A percentile compares a stretch with the other conserved stretches of the same genome.
Conservation (phyloP, 257 asterid genomes). For the Catharanthus roseus region DNA sequence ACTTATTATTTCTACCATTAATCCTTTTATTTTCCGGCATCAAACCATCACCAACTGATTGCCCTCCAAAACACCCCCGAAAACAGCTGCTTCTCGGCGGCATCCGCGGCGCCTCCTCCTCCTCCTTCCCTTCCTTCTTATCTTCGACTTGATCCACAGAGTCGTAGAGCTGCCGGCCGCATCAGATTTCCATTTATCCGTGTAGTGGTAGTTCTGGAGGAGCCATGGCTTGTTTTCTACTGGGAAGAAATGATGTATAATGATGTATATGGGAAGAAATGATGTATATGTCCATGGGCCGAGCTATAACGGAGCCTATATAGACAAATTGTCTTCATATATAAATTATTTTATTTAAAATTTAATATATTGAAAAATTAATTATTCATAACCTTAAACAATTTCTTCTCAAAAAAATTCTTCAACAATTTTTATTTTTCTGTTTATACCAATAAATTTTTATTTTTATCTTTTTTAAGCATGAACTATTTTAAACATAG, state of each 20-base stretch:
- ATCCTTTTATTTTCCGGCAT: constrained; percentile 1
- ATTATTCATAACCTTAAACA: too few species aligned
- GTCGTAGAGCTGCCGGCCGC: neutral
- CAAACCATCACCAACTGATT: neutral
- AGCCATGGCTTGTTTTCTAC: neutral
- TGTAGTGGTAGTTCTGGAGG: neutral
- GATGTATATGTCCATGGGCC: too few species aligned
- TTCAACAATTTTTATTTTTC: too few species aligned
- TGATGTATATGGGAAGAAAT: neutral
- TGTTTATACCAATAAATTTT: too few species aligned
- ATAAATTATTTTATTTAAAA: too few species aligned
- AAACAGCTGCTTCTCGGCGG: neutral
- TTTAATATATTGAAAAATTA: too few species aligned
- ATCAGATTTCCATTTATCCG: neutral
- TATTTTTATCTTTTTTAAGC: too few species aligned
- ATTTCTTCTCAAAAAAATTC: too few species aligned
- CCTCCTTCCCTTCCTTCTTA: neutral
- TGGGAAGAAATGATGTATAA: neutral
- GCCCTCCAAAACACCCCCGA: neutral
- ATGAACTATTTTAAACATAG: too few species aligned
- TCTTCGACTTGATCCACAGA: constrained; percentile 1
- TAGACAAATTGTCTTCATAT: too few species aligned
- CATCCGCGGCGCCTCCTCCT: neutral
- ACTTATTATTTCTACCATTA: neutral
- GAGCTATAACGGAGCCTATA: too few species aligned